A percentile compares a stretch with the other conserved stretches of the same genome.
phyloP scores from a whole-genome alignment of 2,329 filamentous ascomycete genomes.

The Colletotrichum chrysophilum region DNA sequence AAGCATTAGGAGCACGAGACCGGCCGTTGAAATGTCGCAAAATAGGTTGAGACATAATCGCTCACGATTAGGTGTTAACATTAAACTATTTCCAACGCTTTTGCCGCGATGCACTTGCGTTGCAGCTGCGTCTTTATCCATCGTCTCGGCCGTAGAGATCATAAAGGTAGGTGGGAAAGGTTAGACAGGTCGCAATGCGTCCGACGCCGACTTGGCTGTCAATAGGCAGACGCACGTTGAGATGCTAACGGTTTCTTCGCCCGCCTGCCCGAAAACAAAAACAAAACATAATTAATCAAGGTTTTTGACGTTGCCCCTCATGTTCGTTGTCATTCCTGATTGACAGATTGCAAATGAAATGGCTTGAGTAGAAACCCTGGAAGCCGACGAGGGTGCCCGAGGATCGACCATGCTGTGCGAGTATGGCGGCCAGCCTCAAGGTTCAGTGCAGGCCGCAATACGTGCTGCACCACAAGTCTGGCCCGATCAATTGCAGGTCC shows the following conservation, averaged over 20 bases:
- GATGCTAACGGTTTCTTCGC: neutral
- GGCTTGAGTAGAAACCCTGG: neutral
- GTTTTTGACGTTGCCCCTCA: neutral
- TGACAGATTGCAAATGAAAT: neutral
- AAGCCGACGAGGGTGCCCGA: neutral
- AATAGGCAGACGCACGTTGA: neutral
- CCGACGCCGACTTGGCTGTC: neutral
- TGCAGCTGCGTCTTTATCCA: neutral
- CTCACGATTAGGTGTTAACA: slow-evolving; percentile 14
- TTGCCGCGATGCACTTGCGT: neutral
- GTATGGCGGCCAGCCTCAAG: neutral
- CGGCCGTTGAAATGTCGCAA: slow-evolving; percentile 15
- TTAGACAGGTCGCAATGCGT: neutral
- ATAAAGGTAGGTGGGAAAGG: neutral
- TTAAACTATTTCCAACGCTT: neutral
- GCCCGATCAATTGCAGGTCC: slow-evolving; percentile 31
- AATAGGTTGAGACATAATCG: slow-evolving; percentile 8
- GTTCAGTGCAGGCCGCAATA: neutral
- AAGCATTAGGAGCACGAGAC: neutral
- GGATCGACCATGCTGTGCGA: slow-evolving; percentile 1
- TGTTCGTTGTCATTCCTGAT: slow-evolving; percentile 5
- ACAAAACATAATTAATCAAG: neutral
- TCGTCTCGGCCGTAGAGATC: slow-evolving; percentile 7
- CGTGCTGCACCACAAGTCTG: neutral
- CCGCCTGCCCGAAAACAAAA: slow-evolving; percentile 3